Evolutionary conservation across 2,329 filamentous ascomycete genomes (phyloP).

Genomic region (Byssoonygena ceratinophila): DNA sequence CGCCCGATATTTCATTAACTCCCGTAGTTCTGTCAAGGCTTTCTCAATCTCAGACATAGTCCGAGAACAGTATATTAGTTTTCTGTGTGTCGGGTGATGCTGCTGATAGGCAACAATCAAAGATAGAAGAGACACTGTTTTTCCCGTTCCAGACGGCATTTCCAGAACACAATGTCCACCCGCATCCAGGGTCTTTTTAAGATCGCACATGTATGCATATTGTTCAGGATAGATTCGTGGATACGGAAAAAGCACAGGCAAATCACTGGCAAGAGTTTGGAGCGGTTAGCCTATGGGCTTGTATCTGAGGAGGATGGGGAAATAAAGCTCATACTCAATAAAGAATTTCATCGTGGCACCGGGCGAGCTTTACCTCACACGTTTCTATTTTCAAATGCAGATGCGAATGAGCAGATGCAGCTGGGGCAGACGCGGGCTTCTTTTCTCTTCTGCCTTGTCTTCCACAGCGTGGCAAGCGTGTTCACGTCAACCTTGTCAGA

Average conservation of each 20-base stretch:
- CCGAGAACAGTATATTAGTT: slow-evolving; percentile 97
- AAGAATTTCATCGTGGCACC: slow-evolving; percentile 59
- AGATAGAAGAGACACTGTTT: slow-evolving; percentile 89
- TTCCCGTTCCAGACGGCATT: slow-evolving; percentile 97
- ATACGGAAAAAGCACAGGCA: slow-evolving; percentile 64
- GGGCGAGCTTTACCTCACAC: not conserved
- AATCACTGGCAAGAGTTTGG: slow-evolving; percentile 41
- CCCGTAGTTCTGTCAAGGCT: slow-evolving; percentile 79
- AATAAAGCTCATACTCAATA: slow-evolving; percentile 49
- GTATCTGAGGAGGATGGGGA: not conserved
- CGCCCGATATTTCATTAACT: slow-evolving; percentile 86
- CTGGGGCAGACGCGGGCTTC: not conserved
- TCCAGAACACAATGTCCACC: slow-evolving; percentile 93
- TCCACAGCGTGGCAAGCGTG: not conserved
- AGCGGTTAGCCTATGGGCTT: slow-evolving; percentile 15
- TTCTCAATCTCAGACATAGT: slow-evolving; percentile 99
- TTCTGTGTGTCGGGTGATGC: slow-evolving; percentile 81
- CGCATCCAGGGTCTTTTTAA: slow-evolving; percentile 81
- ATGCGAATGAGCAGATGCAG: no score
- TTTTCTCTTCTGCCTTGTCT: not conserved
- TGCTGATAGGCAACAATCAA: slow-evolving; percentile 96
- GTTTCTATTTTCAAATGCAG: not conserved
- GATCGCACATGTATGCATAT: slow-evolving; percentile 74
- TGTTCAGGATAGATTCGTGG: slow-evolving; percentile 64
- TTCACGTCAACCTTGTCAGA: not conserved